Percentiles rank a stretch among this genome's conserved stretches.
Conservation (phyloP, 2,329 filamentous ascomycete species). For the Endoconidiophora polonica region DNA sequence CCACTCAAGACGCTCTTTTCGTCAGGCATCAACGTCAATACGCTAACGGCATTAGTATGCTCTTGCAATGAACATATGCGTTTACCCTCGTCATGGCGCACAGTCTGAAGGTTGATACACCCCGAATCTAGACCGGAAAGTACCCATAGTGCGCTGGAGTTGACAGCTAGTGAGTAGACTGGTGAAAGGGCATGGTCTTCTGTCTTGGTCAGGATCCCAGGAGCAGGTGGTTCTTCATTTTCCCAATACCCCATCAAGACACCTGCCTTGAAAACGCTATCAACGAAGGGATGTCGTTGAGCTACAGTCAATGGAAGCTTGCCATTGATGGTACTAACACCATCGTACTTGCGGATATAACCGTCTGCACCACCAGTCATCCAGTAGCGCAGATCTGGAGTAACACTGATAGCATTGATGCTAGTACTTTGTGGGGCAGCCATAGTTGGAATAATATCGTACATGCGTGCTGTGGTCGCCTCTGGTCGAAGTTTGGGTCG, state of each 20-base stretch:
- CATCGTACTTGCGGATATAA: conserved; percentile 94
- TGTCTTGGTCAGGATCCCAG: conserved; percentile 24
- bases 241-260: conserved; percentile 96
- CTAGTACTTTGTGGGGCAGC: conserved; percentile 91
- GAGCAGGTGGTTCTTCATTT: conserved; percentile 58
- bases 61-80: conserved; percentile 64
- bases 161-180: conserved; percentile 84
- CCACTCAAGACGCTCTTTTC: conserved; percentile 80
- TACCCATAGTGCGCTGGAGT: conserved; percentile 80
- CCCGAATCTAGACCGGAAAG: conserved; percentile 82
- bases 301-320: conserved; percentile 88
- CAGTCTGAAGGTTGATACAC: conserved; percentile 80
- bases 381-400: conserved; percentile 86
- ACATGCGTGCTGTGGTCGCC: conserved; percentile 60
- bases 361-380: conserved; percentile 89
- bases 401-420: conserved; percentile 82
- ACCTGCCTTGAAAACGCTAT: conserved; percentile 89
- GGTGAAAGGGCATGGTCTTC: conserved; percentile 60
- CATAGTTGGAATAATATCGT: conserved; percentile 95
- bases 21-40: conserved; percentile 64
- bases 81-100: conserved; percentile 88
- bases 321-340: conserved; percentile 83
- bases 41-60: conserved; percentile 84
- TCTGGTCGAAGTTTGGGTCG: conserved; percentile 57
- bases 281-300: conserved; percentile 90